Conservation (phyloP, 805 yeast species). For the Ogataea glucozyma region DNA sequence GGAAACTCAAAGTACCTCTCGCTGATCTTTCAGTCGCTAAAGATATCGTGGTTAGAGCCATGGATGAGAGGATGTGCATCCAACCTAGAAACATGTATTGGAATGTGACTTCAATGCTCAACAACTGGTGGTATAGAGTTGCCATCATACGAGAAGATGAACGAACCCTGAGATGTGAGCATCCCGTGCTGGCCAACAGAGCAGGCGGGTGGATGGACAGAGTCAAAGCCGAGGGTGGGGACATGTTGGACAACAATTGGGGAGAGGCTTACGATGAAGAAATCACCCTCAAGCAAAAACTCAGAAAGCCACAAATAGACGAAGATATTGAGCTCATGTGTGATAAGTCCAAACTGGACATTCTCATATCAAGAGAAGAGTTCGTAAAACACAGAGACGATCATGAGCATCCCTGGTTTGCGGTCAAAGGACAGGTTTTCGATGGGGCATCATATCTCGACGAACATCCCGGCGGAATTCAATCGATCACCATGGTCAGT, state of each 20-base stretch:
- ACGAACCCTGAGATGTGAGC: conserved; percentile 26
- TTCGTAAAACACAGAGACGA: conserved; percentile 21
- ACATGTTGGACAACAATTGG: conserved; percentile 34
- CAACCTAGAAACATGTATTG: conserved; percentile 41
- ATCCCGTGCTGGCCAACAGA: conserved; percentile 30
- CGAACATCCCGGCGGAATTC: conserved; percentile 36
- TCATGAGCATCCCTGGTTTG: conserved; percentile 32
- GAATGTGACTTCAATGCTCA: conserved; percentile 40
- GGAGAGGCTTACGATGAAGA: conserved; percentile 29
- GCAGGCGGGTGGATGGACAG: conserved; percentile 41
- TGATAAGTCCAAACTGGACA: conserved; percentile 27
- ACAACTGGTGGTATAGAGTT: conserved; percentile 40
- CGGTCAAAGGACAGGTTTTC: conserved; percentile 37
- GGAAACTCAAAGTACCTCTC: conserved; percentile 31
- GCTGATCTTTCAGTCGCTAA: conserved; percentile 24
- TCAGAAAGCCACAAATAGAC: conserved; percentile 22
- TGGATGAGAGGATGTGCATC: conserved; percentile 38
- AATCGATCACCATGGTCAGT: conserved; percentile 27
- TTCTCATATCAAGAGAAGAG: conserved; percentile 22
- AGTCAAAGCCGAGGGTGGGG: conserved; percentile 35
- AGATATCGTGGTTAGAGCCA: conserved; percentile 37
- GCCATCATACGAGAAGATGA: conserved; percentile 25
- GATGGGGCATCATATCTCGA: conserved; percentile 37
- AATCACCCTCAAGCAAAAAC: conserved; percentile 1
- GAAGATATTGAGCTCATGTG: conserved; percentile 33